Percentiles rank a stretch among this genome's conserved stretches.
phyloP scores from a whole-genome alignment of 495 filamentous ascomycete genomes.

The Penicillium soppii region DNA sequence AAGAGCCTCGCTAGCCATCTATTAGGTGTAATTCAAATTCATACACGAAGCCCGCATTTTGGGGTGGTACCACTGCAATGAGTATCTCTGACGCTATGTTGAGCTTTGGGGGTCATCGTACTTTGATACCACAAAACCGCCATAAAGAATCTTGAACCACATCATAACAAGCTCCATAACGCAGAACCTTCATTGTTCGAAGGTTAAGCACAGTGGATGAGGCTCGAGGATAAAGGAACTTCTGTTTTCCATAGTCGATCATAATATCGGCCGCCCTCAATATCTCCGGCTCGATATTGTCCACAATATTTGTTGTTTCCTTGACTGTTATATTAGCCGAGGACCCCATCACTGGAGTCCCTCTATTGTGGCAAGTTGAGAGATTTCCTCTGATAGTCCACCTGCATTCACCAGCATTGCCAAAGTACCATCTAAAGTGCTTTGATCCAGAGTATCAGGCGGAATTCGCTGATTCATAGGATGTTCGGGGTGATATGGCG shows the following conservation, averaged over 20 bases:
- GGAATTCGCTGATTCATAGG: slow-evolving; percentile 13
- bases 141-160: slow-evolving; percentile 28
- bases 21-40: no score
- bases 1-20: no score
- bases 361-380: slow-evolving; percentile 13
- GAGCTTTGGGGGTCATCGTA: slow-evolving; percentile 25
- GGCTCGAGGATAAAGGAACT: slow-evolving; percentile 20
- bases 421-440: slow-evolving; percentile 18
- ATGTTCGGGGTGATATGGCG: slow-evolving; percentile 18
- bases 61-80: neutral
- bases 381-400: slow-evolving; percentile 22
- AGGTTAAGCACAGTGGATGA: slow-evolving; percentile 37
- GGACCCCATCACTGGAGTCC: slow-evolving; percentile 22
- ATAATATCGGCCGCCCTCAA: slow-evolving; percentile 24
- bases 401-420: slow-evolving; percentile 31
- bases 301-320: slow-evolving; percentile 26
- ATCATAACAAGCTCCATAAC: slow-evolving; percentile 33
- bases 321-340: slow-evolving; percentile 28
- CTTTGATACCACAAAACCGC: slow-evolving; percentile 17
- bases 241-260: slow-evolving; percentile 29
- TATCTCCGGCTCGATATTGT: slow-evolving; percentile 33
- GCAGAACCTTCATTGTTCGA: slow-evolving; percentile 19
- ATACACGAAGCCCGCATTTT: neutral
- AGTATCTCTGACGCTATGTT: slow-evolving; percentile 14
- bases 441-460: slow-evolving; percentile 1